Conservation (phyloP, 345 rosid genomes). For the Rhodamnia argentea region DNA sequence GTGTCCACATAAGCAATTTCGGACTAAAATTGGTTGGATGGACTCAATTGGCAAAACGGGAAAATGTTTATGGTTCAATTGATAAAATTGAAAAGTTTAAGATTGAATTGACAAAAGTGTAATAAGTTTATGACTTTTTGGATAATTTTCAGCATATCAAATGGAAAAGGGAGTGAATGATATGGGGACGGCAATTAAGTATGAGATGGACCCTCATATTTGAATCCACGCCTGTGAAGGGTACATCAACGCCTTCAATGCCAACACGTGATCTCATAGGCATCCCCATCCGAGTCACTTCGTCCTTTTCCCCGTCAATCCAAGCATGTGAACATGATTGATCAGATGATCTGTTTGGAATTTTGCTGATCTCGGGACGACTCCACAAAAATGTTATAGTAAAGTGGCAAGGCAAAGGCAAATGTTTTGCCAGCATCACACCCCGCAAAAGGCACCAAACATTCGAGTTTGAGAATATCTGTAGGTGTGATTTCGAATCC, state of each 20-base stretch:
- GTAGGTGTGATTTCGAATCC: not conserved
- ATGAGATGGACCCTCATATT: not conserved
- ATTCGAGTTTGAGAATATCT: not conserved
- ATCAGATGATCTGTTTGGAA: not conserved
- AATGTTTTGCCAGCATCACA: not conserved
- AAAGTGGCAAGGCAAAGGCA: not conserved
- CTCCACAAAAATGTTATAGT: not conserved
- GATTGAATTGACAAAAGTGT: no score
- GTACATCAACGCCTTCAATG: not conserved
- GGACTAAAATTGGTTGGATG: no score
- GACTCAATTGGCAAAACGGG: no score
- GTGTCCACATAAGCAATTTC: no score
- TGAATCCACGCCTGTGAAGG: not conserved
- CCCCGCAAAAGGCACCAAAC: not conserved
- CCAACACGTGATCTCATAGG: not conserved
- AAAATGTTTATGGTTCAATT: no score
- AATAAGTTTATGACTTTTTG: no score
- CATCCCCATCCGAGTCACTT: not conserved
- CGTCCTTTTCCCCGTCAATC: not conserved
- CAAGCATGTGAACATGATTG: not conserved
- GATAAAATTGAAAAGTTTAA: no score
- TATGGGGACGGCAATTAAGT: not conserved
- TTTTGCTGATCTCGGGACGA: not conserved
- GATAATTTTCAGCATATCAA: not conserved
- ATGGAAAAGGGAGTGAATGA: not conserved